These are phyloP conservation scores for Geranomyces variabilis DNA, from an alignment of 192 early-diverging fungal genomes.

Conservation along the genomic window DNA sequence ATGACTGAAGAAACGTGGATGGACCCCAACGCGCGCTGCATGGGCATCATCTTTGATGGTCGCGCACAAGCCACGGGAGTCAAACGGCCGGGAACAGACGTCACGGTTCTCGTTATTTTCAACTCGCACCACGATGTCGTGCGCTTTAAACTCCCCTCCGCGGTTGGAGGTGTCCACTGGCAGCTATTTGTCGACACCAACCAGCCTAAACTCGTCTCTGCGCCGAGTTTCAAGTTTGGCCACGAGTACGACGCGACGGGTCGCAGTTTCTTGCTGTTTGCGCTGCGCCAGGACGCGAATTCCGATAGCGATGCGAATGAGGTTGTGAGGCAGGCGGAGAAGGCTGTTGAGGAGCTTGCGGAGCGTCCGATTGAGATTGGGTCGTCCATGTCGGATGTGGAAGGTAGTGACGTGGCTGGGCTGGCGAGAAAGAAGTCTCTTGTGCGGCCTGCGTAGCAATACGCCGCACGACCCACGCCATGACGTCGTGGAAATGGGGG, in stretches of 20 bases:
- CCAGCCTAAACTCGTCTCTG: conserved; percentile 16
- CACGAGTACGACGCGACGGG: conserved; percentile 31
- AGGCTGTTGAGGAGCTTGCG: conserved; percentile 31
- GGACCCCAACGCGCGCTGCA: conserved; percentile 30
- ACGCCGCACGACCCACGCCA: not conserved
- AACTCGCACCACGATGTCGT: conserved; percentile 35
- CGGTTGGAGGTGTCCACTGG: conserved; percentile 32
- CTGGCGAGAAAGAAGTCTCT: conserved; percentile 18
- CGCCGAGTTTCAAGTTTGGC: conserved; percentile 23
- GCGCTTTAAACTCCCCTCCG: conserved; percentile 20
- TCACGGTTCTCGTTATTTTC: conserved; percentile 23
- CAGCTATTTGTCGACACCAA: conserved; percentile 36
- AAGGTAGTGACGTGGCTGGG: not conserved
- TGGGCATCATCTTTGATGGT: conserved; percentile 35
- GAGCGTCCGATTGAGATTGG: conserved; percentile 27
- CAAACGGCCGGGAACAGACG: conserved; percentile 27
- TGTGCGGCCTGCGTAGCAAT: not conserved
- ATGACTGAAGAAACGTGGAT: conserved; percentile 29
- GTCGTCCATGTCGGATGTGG: not conserved
- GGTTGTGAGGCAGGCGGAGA: conserved; percentile 30
- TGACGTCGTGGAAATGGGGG: too few relatives aligned
- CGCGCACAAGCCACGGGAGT: conserved; percentile 34
- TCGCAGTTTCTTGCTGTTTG: conserved; percentile 21
- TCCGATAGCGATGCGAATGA: conserved; percentile 10
- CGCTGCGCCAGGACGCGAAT: conserved; percentile 23